Percentiles rank a stretch among this genome's conserved stretches.
Conservation (phyloP, 306 rosid species). For the Elaeagnus macrophylla region DNA sequence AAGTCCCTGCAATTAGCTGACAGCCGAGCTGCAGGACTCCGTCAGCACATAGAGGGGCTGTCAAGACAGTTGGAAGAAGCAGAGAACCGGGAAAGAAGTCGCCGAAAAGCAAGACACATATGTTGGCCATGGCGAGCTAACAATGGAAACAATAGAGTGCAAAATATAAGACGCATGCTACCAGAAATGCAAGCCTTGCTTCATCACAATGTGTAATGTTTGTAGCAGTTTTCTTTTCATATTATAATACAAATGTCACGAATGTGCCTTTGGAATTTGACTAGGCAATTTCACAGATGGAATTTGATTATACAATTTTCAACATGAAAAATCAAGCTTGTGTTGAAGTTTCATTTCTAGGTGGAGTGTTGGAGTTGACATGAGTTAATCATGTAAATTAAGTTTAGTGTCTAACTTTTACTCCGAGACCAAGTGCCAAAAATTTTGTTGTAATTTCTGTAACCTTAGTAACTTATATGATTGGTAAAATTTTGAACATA, state of each 20-base stretch:
- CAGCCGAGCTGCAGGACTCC: constrained; percentile 51
- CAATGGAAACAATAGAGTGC: constrained; percentile 27
- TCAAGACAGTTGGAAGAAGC: constrained; percentile 55
- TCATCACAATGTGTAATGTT: constrained; percentile 19
- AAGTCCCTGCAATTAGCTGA: constrained; percentile 62
- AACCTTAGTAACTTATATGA: neutral
- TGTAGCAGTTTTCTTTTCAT: constrained; percentile 2
- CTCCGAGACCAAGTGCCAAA: neutral
- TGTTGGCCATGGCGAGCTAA: constrained; percentile 81
- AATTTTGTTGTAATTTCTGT: neutral
- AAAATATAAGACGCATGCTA: constrained; percentile 34
- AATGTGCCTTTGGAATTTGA: neutral
- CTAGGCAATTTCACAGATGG: no score
- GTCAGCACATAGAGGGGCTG: constrained; percentile 42
- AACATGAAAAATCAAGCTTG: neutral
- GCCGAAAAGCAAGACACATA: constrained; percentile 36
- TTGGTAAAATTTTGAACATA: no score
- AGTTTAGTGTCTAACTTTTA: no score
- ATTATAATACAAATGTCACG: neutral
- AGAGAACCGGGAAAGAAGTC: constrained; percentile 46
- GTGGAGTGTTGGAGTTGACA: no score
- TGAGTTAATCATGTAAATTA: no score
- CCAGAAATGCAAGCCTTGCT: constrained; percentile 80
- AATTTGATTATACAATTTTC: no score
- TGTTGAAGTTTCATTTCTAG: neutral